Base-by-base conservation (phyloP, 129 eudicot genomes). In the Artemisia tridentata region DNA sequence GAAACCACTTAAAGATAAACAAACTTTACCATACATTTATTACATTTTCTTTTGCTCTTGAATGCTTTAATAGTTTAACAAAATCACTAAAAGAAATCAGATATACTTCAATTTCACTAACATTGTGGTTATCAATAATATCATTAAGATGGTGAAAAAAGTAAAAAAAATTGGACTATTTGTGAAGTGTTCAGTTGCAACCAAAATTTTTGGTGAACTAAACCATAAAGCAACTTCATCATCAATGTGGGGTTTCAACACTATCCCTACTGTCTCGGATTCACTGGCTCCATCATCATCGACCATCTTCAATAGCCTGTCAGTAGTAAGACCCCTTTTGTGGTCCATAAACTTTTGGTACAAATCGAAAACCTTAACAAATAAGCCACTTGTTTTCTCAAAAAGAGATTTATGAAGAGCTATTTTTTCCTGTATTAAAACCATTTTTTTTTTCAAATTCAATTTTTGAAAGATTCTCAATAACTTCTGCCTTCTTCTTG, bases 221-320 rank as follows among this genome's bases (percentile, higher is more conserved):
- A 20, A 19, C 75, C 38, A 41, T 18, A 41, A 13, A 41, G 43
- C 20, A 38, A 9, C 21, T 17, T 69, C 54, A 34, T 46, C 71
- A 8, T 43, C 59, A 5, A 67, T 79, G 20, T 75, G 84, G 23
- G 85, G 71, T 67, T 75, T 80, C 2, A 82, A 75, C 76, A 86
- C 88, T 8, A 90, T 81, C 68, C 87, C 88, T 8, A 86, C 73
- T 9, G 90, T 86, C 27, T 86, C 91, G 23, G 84, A 87, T 72
- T 91, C 95, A 70, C 15, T 38, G 20, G 19, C 75, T 20, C 7
- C 41, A 5, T 56, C 34, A 66, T 23, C 43, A 23, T 20, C 31
- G 58, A 14, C 65, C 66, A 0, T 41, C 62, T 12, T 34, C 16
- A 38, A 38, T 38, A 38, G 11, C 11, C 11, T 38, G 45, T 38